These are phyloP conservation scores for Cyclotella sp. DNA, from an alignment of 108 stramenopile species.

Conservation along the genomic window DNA sequence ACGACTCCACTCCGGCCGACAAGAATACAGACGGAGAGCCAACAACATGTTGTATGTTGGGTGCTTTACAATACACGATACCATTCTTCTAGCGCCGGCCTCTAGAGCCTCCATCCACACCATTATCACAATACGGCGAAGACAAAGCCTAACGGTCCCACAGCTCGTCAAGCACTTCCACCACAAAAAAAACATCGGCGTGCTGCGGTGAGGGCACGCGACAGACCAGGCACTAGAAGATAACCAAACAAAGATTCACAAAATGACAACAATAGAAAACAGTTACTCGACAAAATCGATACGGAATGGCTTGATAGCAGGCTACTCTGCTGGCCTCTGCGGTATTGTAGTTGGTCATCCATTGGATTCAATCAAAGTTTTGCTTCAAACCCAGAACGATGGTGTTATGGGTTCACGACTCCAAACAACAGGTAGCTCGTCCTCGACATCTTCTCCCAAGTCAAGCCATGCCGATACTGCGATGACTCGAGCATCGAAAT, in stretches of 20 bases:
- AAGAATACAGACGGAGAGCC: too few relatives aligned
- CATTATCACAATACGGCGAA: too few relatives aligned
- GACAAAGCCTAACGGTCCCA: too few relatives aligned
- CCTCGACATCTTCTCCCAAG: not conserved
- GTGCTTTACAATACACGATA: too few relatives aligned
- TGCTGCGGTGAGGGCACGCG: too few relatives aligned
- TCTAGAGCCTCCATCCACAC: too few relatives aligned
- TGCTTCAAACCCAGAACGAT: slow-evolving; percentile 74
- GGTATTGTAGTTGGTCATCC: slow-evolving; percentile 74
- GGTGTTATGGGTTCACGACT: not conserved
- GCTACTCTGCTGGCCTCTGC: slow-evolving; percentile 65
- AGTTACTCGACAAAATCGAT: slow-evolving; percentile 31
- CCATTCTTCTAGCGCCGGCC: too few relatives aligned
- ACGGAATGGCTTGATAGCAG: slow-evolving; percentile 56
- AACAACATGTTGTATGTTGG: too few relatives aligned
- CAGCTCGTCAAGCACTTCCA: too few relatives aligned
- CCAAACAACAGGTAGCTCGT: not conserved
- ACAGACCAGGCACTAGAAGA: not conserved
- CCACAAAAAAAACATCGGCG: too few relatives aligned
- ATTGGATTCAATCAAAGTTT: slow-evolving; percentile 73
- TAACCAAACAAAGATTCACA: not conserved
- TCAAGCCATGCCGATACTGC: slow-evolving; percentile 15
- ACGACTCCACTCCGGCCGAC: too few relatives aligned
- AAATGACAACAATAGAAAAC: slow-evolving; percentile 6
- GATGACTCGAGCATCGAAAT: slow-evolving; percentile 12